Evolutionary conservation across 352 stramenopile species (phyloP), one percentile per base, ranked within the genome.

Genomic region (Elongisporangium prolatum): DNA sequence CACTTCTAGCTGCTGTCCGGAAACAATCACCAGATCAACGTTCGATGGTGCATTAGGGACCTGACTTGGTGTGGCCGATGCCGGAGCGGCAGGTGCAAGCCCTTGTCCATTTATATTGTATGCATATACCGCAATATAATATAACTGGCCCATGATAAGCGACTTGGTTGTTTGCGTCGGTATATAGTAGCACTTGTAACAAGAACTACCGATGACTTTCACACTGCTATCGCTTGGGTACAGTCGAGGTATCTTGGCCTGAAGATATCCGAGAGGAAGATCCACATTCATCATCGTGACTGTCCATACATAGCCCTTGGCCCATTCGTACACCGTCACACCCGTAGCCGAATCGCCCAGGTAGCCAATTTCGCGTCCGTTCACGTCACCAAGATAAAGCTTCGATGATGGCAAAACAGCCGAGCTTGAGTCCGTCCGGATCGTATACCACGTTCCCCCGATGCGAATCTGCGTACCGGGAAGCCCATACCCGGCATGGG

Each of bases 31-130:
- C 0, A 98, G 57, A 40, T 84, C 68, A n/a, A 98, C 77, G 59
- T 96, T 88, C 17, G 80, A 93, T n/a, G 92, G 93, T 0, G 88
- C 78, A 55, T 80, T 81, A 18, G 93, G 93, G 16, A 98, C 85
- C 74, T 90, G 83, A 48, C 78, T 90, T 7, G 91, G 91, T 21
- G 75, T 91, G 11, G 69, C 77, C 3, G 64, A 68, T 7, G 59
- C 65, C 34, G 10, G 34, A 44, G 10, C 7, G 6, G 34, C 11
- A 16, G 34, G 34, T 3, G 34, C 10, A 16, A 44, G 34, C n/a
- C 89, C 89, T 24, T 78, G 79, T 14, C 87, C 92, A 25, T 84
- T 86, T 8, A 47, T 59, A 40, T 97, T 97, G 57, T 82, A 88
- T 14, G 81, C 81, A 56, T 85, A 75, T 0, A 84, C 80, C 52